Evolutionary conservation across 305 asterid genomes (phyloP).

Genomic region (Coffea humblotiana): DNA sequence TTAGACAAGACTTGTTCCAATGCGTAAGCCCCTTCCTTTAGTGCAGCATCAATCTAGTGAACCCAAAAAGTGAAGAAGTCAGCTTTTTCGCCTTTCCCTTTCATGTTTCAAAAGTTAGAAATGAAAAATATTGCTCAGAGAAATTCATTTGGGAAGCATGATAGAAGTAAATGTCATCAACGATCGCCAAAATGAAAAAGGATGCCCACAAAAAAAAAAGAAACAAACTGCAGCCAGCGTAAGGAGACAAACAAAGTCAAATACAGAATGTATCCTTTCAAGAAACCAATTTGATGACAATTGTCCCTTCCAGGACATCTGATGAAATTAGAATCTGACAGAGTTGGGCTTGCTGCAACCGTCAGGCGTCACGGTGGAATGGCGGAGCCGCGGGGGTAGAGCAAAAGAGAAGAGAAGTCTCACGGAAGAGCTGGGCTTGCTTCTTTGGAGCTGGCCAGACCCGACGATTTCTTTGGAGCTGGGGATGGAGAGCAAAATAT

Average conservation of each 20-base stretch:
- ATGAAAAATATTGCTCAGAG: neutral
- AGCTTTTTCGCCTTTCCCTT: neutral
- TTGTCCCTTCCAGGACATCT: neutral
- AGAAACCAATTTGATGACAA: neutral
- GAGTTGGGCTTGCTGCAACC: too few relatives aligned
- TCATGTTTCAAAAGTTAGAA: neutral
- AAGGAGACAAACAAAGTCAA: neutral
- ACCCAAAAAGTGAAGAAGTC: conserved; percentile 18
- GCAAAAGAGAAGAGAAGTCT: too few relatives aligned
- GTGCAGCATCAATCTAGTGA: conserved; percentile 71
- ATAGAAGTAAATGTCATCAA: neutral
- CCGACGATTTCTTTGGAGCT: too few relatives aligned
- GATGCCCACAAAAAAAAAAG: too few relatives aligned
- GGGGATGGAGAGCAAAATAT: too few relatives aligned
- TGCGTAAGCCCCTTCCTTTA: conserved; percentile 69
- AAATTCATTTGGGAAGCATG: neutral
- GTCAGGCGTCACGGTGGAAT: too few relatives aligned
- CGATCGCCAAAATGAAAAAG: neutral
- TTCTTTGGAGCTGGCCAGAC: too few relatives aligned
- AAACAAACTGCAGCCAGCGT: neutral
- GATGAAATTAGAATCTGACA: too few relatives aligned
- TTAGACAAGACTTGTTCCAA: conserved; percentile 63
- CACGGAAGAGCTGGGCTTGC: too few relatives aligned
- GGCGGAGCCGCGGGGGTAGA: too few relatives aligned
- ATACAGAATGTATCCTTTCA: neutral